Evolutionary conservation across 345 rosid species (phyloP).

Genomic region (Combretum micranthum): DNA sequence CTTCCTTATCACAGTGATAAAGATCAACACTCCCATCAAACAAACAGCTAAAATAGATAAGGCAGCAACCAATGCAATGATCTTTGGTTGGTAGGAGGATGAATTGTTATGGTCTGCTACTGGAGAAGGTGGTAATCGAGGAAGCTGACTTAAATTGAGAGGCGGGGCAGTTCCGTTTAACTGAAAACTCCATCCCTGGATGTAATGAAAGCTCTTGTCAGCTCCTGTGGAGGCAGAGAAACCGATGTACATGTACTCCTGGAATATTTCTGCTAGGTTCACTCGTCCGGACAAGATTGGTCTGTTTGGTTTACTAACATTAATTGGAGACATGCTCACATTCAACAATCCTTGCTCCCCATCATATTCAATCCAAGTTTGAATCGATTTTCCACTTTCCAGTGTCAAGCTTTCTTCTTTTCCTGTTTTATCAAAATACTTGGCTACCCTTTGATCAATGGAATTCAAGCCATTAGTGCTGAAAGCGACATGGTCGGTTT

Average conservation of each 20-base stretch:
- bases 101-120: background rate
- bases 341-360: conserved; percentile 16
- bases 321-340: conserved; percentile 43
- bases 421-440: conserved; percentile 6
- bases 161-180: conserved; percentile 27
- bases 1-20: conserved; percentile 10
- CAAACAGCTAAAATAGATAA: conserved; percentile 16
- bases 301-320: conserved; percentile 14
- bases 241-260: conserved; percentile 48
- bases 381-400: conserved; percentile 42
- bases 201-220: conserved; percentile 48
- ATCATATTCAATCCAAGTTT: conserved; percentile 62
- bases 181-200: conserved; percentile 76
- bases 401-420: conserved; percentile 12
- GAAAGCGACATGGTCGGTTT: conserved; percentile 46
- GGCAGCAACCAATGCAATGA: conserved; percentile 29
- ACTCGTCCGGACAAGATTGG: conserved; percentile 31
- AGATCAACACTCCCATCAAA: conserved; percentile 24
- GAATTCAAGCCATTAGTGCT: conserved; percentile 49
- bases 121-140: conserved; percentile 17
- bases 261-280: conserved; percentile 14
- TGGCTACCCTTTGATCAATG: background rate
- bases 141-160: conserved; percentile 39
- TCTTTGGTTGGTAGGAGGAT: conserved; percentile 9
- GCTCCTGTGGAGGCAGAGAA: conserved; percentile 78